phyloP scores from a whole-genome alignment of 306 rosid genomes.

The Rubus idaeus region DNA sequence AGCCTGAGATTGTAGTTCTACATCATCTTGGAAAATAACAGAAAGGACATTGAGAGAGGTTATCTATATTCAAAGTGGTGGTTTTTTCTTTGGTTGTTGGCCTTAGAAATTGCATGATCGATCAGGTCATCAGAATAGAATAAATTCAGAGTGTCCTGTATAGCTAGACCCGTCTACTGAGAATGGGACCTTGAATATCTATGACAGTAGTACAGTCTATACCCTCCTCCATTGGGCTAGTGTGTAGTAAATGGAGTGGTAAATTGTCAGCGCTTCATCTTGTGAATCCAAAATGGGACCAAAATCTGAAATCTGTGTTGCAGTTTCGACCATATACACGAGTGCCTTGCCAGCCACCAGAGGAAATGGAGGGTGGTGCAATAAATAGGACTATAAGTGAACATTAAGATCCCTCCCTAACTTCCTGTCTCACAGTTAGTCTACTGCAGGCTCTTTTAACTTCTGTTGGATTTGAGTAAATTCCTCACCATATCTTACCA shows the following conservation, averaged over 20 bases:
- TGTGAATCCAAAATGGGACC: neutral
- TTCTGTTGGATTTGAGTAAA: neutral
- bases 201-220: neutral
- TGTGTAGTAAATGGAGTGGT: neutral
- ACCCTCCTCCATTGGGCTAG: neutral
- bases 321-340: neutral
- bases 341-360: neutral
- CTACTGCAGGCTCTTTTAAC: neutral
- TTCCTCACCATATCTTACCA: neutral
- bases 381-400: neutral
- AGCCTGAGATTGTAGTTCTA: neutral
- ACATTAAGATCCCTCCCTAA: neutral
- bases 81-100: neutral
- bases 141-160: neutral
- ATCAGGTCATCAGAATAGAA: neutral
- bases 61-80: no score
- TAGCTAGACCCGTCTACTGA: neutral
- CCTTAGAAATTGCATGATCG: neutral
- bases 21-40: slow-evolving; percentile 1
- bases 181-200: neutral
- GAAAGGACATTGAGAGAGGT: neutral
- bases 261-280: slow-evolving; percentile 4
- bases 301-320: neutral
- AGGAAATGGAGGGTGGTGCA: neutral
- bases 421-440: neutral